Conservation (phyloP, 768 basidiomycete species). For the Mycena capillaripes region DNA sequence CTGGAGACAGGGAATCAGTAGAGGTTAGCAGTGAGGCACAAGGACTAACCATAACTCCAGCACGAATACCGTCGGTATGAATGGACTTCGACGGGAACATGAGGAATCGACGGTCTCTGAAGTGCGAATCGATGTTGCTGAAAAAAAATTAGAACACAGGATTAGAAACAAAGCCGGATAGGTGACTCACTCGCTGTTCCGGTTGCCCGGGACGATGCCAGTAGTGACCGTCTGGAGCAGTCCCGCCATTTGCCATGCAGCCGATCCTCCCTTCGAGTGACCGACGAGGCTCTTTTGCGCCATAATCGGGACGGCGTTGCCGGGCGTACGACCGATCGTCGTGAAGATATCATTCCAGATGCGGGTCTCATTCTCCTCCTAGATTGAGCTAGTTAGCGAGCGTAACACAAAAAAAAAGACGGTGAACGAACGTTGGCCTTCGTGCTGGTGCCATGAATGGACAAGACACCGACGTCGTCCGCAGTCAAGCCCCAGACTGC, state of each 20-base stretch:
- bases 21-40: not conserved
- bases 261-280: conserved; percentile 99
- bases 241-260: conserved; percentile 97
- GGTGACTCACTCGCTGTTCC: conserved; percentile 90
- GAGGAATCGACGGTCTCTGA: conserved; percentile 89
- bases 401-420: not conserved
- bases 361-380: conserved; percentile 97
- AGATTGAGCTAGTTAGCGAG: conserved; percentile 30
- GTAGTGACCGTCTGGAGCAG: conserved; percentile 87
- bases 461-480: conserved; percentile 92
- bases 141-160: conserved; percentile 10
- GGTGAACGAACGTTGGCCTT: conserved; percentile 73
- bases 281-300: conserved; percentile 98
- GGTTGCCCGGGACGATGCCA: conserved; percentile 94
- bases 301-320: conserved; percentile 97
- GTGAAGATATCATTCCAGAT: conserved; percentile 97
- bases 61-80: conserved; percentile 92
- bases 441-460: conserved; percentile 92
- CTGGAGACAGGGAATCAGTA: conserved; percentile 50
- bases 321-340: conserved; percentile 89
- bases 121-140: conserved; percentile 94
- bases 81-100: conserved; percentile 99
- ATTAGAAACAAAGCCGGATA: not conserved
- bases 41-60: conserved; percentile 84
- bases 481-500: conserved; percentile 97